Base-by-base conservation (phyloP, 306 rosid genomes). In the Rosa multiflora region DNA sequence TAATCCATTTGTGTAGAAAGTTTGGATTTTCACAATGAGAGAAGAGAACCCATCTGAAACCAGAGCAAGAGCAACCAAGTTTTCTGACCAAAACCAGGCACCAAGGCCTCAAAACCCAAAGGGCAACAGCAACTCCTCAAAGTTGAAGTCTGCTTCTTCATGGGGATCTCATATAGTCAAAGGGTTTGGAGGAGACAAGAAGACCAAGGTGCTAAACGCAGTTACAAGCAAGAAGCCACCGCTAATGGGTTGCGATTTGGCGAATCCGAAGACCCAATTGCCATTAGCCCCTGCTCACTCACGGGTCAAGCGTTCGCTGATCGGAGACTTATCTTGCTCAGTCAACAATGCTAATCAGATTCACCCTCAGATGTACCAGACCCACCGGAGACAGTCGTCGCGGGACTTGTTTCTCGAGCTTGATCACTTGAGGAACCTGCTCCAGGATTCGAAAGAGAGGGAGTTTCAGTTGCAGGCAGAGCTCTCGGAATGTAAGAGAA, bases 141-240 rank as follows among this genome's bases (percentile, higher is more conserved):
- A 82, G 35, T 72, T 92, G 13, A 89, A 90, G 88, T 83, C 92
- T 52, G 88, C 87, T 52, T 90, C 95, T 72, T 87, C 95, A 2
- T 95, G 99, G 99, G 98, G 99, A 69, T 92, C 98, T 5, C 90
- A 95, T 70, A 91, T 95, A 76, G 99, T 92, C 8, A 95, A 93
- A 84, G 97, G 97, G 18, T 89, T 95, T 73, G 79, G 96, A 8
- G 87, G 87, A 5, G 99, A 95, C 56, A 95, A 90, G 87, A 90
- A 87, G 83, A n/a, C 87, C 66, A 91, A 87, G 58, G 68, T 62
- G 4, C 96, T 82, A 48, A 55, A 51, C 49, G 72, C 82, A 4
- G 44, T 83, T 21, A 74, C 75, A 4, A 71, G 69, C 84, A 91
- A 87, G 79, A 95, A 93, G 68, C 86, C 76, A 17, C 92, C 91